These are phyloP conservation scores for Trichoderma simmonsii DNA, from an alignment of 2,329 filamentous ascomycete species.

Conservation along the genomic window DNA sequence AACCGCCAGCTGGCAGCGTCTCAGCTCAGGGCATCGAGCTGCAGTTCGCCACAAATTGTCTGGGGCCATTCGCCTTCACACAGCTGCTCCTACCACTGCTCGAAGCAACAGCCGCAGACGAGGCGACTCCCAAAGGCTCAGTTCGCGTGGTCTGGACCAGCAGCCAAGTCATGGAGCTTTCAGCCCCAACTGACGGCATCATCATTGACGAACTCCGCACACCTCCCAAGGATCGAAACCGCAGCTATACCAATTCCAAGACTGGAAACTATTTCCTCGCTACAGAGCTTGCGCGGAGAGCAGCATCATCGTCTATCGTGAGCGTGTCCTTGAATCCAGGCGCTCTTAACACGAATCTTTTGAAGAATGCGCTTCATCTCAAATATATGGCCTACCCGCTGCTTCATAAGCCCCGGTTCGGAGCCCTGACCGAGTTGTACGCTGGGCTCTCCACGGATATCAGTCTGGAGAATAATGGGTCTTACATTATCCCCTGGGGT, in stretches of 20 bases:
- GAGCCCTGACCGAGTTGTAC: slow-evolving; percentile 42
- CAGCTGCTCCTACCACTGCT: slow-evolving; percentile 35
- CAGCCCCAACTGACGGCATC: slow-evolving; percentile 28
- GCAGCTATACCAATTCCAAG: slow-evolving; percentile 36
- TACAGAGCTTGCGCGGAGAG: slow-evolving; percentile 30
- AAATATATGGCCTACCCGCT: slow-evolving; percentile 27
- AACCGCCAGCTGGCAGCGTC: neutral
- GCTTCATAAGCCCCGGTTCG: slow-evolving; percentile 31
- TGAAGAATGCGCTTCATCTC: slow-evolving; percentile 20
- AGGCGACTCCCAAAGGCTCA: slow-evolving; percentile 18
- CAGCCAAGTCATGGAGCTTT: slow-evolving; percentile 24
- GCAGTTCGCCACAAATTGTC: slow-evolving; percentile 35
- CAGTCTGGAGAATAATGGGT: slow-evolving; percentile 29
- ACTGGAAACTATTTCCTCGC: slow-evolving; percentile 34
- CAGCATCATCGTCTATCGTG: slow-evolving; percentile 27
- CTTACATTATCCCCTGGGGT: slow-evolving; percentile 32
- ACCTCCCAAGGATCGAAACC: slow-evolving; percentile 21
- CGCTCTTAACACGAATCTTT: slow-evolving; percentile 30
- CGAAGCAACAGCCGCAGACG: slow-evolving; percentile 1
- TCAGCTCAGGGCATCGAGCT: slow-evolving; percentile 32
- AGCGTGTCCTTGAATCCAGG: slow-evolving; percentile 36
- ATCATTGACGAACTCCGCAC: slow-evolving; percentile 27
- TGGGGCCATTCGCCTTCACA: slow-evolving; percentile 35
- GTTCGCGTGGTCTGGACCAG: slow-evolving; percentile 31
- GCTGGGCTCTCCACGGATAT: slow-evolving; percentile 39